phyloP scores from a whole-genome alignment of 176 grass and related monocot species.

The Cenchrus americanus region DNA sequence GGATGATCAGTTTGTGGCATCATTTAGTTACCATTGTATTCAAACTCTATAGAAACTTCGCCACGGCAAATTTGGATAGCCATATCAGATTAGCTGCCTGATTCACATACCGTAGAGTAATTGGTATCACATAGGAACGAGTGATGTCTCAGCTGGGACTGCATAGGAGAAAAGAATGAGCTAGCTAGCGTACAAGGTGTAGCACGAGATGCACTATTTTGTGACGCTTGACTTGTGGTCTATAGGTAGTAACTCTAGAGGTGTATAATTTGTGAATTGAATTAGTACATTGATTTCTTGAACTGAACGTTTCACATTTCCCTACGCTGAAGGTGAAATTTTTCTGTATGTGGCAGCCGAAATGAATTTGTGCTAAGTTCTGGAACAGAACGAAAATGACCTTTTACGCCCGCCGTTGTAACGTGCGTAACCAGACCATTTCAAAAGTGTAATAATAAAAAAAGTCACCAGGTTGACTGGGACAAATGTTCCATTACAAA shows the following conservation, averaged over 20 bases:
- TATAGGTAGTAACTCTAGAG: neutral
- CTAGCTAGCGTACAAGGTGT: constrained; percentile 1
- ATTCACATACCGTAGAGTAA: neutral
- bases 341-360: neutral
- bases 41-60: neutral
- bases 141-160: neutral
- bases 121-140: neutral
- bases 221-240: neutral
- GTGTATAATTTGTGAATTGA: neutral
- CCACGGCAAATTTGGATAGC: neutral
- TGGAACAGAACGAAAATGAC: neutral
- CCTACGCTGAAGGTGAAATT: neutral
- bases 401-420: neutral
- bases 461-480: no score
- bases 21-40: constrained; percentile 16
- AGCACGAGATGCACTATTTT: neutral
- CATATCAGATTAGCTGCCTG: neutral
- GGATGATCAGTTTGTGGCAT: constrained; percentile 1
- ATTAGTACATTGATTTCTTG: neutral
- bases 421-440: neutral
- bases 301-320: neutral
- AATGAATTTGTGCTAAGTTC: neutral
- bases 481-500: no score
- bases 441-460: neutral
- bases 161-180: neutral